phyloP scores from a whole-genome alignment of 495 filamentous ascomycete species.

The Trichoderma orchidacearum region DNA sequence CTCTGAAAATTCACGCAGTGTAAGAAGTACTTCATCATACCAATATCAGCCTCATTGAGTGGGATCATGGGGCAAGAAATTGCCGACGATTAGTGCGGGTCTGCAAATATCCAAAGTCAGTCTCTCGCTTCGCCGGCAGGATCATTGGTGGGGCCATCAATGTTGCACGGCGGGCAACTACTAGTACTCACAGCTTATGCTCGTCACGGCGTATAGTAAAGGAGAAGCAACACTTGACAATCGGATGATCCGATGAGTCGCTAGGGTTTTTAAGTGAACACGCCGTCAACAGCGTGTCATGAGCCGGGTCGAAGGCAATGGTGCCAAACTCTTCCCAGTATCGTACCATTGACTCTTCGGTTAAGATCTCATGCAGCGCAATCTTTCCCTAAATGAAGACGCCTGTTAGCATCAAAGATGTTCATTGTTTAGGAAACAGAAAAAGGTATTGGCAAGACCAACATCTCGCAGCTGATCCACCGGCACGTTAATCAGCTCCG shows the following conservation, averaged over 20 bases:
- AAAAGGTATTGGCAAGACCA: too few species aligned
- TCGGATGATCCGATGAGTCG: slow-evolving; percentile 51
- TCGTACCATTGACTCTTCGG: slow-evolving; percentile 83
- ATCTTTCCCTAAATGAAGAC: slow-evolving; percentile 72
- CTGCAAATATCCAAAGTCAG: slow-evolving; percentile 27
- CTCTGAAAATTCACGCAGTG: too few species aligned
- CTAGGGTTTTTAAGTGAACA: slow-evolving; percentile 84
- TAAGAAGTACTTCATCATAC: neutral
- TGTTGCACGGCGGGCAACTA: too few species aligned
- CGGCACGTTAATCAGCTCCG: slow-evolving; percentile 84
- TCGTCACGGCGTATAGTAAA: slow-evolving; percentile 91
- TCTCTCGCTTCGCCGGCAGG: neutral
- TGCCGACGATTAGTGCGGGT: slow-evolving; percentile 87
- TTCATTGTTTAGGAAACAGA: too few species aligned
- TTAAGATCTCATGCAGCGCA: slow-evolving; percentile 88
- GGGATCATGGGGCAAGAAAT: slow-evolving; percentile 69
- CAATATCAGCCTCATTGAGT: slow-evolving; percentile 3
- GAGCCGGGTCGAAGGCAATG: slow-evolving; percentile 93
- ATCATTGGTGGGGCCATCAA: neutral
- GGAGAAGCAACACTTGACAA: slow-evolving; percentile 90
- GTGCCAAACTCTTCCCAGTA: slow-evolving; percentile 99
- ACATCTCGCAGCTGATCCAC: slow-evolving; percentile 87
- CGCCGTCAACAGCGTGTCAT: slow-evolving; percentile 92
- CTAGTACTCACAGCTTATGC: slow-evolving; percentile 91
- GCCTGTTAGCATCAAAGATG: too few species aligned